Percentiles rank a stretch among this genome's conserved stretches.
phyloP scores from a whole-genome alignment of 768 basidiomycete species.

The Tulasnella sp. region DNA sequence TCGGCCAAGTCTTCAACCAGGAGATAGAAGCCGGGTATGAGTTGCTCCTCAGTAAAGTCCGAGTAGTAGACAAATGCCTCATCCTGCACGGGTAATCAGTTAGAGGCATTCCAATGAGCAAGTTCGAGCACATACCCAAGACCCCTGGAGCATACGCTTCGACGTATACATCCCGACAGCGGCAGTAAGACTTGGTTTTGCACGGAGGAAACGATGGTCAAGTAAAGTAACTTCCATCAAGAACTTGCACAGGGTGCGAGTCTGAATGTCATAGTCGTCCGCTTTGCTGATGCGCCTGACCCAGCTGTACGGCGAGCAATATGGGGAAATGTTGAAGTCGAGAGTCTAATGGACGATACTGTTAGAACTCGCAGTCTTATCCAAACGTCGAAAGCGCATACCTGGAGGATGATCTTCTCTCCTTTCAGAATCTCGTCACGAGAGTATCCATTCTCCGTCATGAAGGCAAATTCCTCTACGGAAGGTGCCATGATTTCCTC shows the following conservation, averaged over 20 bases:
- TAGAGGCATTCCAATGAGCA: background rate
- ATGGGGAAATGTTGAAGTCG: conserved; percentile 90
- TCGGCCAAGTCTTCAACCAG: conserved; percentile 77
- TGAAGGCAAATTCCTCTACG: conserved; percentile 60
- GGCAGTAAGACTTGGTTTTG: conserved; percentile 86
- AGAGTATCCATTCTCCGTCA: conserved; percentile 91
- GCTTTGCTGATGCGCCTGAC: conserved; percentile 97
- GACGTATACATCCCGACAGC: conserved; percentile 97
- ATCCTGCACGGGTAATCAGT: conserved; percentile 41
- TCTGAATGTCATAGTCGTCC: conserved; percentile 97
- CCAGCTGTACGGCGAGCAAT: conserved; percentile 99
- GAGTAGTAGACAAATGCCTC: conserved; percentile 89
- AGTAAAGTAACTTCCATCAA: conserved; percentile 90
- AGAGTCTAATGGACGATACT: conserved; percentile 39
- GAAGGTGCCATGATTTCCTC: conserved; percentile 95
- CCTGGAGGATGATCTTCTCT: conserved; percentile 86
- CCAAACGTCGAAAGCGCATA: conserved; percentile 6
- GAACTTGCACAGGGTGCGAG: conserved; percentile 94
- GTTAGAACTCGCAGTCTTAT: background rate
- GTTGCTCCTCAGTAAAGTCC: conserved; percentile 78
- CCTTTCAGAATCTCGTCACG: conserved; percentile 97
- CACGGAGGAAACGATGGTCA: conserved; percentile 85
- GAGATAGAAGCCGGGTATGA: conserved; percentile 67
- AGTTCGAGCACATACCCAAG: conserved; percentile 65
- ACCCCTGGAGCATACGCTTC: conserved; percentile 83